Conservation (phyloP, 768 basidiomycete species). For the Rhizopogon rudus region DNA sequence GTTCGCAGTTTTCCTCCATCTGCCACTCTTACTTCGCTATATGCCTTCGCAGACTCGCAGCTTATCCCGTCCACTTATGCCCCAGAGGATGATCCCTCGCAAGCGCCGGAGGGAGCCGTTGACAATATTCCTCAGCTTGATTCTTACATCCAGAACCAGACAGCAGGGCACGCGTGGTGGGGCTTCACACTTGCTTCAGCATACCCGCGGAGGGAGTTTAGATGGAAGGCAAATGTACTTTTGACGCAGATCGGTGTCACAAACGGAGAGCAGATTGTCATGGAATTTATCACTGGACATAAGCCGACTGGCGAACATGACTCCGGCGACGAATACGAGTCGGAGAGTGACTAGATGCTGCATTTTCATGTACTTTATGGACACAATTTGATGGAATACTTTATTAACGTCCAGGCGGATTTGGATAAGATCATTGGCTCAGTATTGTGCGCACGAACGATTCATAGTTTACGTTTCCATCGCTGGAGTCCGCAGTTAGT, state of each 20-base stretch:
- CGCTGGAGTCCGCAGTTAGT: conserved; percentile 40
- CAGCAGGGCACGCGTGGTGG: conserved; percentile 49
- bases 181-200: conserved; percentile 65
- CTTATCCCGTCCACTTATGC: conserved; percentile 39
- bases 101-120: conserved; percentile 32
- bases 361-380: background rate
- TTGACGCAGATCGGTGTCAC: conserved; percentile 45
- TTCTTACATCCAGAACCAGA: conserved; percentile 26
- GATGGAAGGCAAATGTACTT: conserved; percentile 36
- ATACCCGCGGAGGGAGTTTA: conserved; percentile 66
- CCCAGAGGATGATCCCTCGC: conserved; percentile 36
- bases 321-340: conserved; percentile 53
- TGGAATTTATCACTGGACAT: conserved; percentile 37
- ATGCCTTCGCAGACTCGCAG: conserved; percentile 66
- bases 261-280: conserved; percentile 60
- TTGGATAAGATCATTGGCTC: conserved; percentile 52
- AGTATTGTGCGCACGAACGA: conserved; percentile 94
- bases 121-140: conserved; percentile 34
- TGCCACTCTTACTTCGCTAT: conserved; percentile 58
- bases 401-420: background rate
- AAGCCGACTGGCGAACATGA: conserved; percentile 16
- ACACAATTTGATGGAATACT: background rate
- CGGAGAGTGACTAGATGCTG: conserved; percentile 37
- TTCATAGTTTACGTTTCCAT: conserved; percentile 97
- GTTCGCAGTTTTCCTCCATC: conserved; percentile 48